Base-by-base conservation (phyloP, 176 grass and related monocot genomes). In the Ampelocalamus luodianensis region DNA sequence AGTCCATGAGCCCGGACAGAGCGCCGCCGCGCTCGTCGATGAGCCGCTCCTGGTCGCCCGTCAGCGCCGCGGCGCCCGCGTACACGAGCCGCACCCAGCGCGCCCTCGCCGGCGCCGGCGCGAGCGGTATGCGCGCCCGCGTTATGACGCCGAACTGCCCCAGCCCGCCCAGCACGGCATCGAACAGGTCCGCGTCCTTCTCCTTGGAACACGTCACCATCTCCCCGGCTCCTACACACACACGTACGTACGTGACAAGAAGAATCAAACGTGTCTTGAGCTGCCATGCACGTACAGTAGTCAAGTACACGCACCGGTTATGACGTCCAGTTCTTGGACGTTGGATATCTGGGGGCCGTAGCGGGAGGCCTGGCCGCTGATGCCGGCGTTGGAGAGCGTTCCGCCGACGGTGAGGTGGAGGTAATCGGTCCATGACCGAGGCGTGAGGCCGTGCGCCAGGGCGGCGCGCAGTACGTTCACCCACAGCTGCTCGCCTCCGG, bases 401-500 rank as follows among this genome's bases (percentile, higher is more conserved):
- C 93, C 90, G 14, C 91, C 91, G 17, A 95, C 82, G 12, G 94
- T 94, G 73, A 88, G 43, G 45, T 67, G 80, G 40, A 97, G 86
- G 90, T 97, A 97, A 61, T 94, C 91, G 1, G 87, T 92, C 85
- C 91, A 90, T 8, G 88, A 89, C 14, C 64, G 82, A 8, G 91
- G 91, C 10, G 82, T 63, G 2, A 97, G 78, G 13, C 81, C 89
- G 42, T 82, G 82, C 6, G 70, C 68, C 15, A 97, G 63, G 0
- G 94, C 56, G 0, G 83, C 87, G 59, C 32, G 51, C 77, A 97
- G 85, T 68, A 97, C 89, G 88, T 93, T 65, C 13, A 90, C 78
- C 94, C 94, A 97, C 3, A 90, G 65, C 82, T 97, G 94, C 66
- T 97, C 94, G n/a, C 91, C 93, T n/a, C 91, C 91, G 10, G 78